Evolutionary conservation across 1,284 basidiomycete genomes (phyloP).

Genomic region (Athelia sp.): DNA sequence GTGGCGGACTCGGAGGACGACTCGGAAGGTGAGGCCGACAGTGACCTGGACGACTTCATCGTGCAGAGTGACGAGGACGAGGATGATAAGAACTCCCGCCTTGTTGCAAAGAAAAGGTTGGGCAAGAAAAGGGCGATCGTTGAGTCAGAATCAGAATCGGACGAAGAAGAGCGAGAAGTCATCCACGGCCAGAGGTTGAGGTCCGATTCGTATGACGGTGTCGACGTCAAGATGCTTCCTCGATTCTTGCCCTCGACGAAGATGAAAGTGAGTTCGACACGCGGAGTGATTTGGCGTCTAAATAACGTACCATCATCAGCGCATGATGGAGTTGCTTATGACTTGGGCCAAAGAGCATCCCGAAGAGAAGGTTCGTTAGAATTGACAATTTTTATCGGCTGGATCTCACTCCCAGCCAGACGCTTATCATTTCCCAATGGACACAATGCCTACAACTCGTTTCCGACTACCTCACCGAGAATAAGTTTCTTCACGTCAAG

Average conservation of each 20-base stretch:
- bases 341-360: slow-evolving; percentile 37
- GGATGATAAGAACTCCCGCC: slow-evolving; percentile 38
- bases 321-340: slow-evolving; percentile 48
- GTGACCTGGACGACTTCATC: slow-evolving; percentile 49
- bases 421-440: slow-evolving; percentile 59
- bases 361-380: slow-evolving; percentile 47
- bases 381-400: neutral
- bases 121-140: slow-evolving; percentile 26
- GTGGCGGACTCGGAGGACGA: slow-evolving; percentile 25
- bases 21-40: slow-evolving; percentile 26
- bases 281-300: too few relatives aligned
- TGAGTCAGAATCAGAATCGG: slow-evolving; percentile 45
- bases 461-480: slow-evolving; percentile 48
- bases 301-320: slow-evolving; percentile 21
- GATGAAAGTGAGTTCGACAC: slow-evolving; percentile 45
- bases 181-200: slow-evolving; percentile 33
- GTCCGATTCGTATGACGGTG: slow-evolving; percentile 20
- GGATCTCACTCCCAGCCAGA: slow-evolving; percentile 24
- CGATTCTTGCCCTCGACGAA: slow-evolving; percentile 56
- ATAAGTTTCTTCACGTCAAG: slow-evolving; percentile 46
- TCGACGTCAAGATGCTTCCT: slow-evolving; percentile 35
- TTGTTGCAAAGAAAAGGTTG: slow-evolving; percentile 29
- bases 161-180: slow-evolving; percentile 31
- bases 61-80: slow-evolving; percentile 44
- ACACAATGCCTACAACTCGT: slow-evolving; percentile 50